Evolutionary conservation across 495 filamentous ascomycete genomes (phyloP).

Genomic region (Cudoniella acicularis): DNA sequence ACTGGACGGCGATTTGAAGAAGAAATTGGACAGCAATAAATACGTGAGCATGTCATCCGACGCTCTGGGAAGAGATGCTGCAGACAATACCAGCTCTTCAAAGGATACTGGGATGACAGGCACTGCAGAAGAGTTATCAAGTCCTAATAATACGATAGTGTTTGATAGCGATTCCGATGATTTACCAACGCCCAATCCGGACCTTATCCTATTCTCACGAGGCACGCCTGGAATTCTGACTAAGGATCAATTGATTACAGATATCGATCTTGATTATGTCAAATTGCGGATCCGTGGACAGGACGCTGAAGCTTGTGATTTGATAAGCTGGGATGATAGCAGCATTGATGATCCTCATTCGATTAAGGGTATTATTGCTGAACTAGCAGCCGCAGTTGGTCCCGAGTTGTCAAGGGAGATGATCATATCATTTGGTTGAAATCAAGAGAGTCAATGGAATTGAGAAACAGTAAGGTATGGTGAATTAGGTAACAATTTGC

Average conservation of each 20-base stretch:
- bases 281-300: slow-evolving; percentile 29
- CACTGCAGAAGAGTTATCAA: background rate
- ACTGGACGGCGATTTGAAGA: slow-evolving; percentile 62
- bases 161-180: slow-evolving; percentile 33
- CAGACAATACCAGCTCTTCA: background rate
- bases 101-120: background rate
- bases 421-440: slow-evolving; percentile 32
- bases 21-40: slow-evolving; percentile 57
- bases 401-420: slow-evolving; percentile 58
- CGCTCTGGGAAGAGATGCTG: slow-evolving; percentile 14
- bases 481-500: too few relatives aligned
- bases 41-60: slow-evolving; percentile 67
- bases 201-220: slow-evolving; percentile 58
- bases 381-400: slow-evolving; percentile 75
- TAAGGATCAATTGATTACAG: slow-evolving; percentile 50
- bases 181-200: slow-evolving; percentile 25
- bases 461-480: background rate
- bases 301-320: slow-evolving; percentile 42
- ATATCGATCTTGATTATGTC: slow-evolving; percentile 58
- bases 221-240: slow-evolving; percentile 78
- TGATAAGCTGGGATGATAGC: slow-evolving; percentile 65
- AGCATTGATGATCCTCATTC: slow-evolving; percentile 45
- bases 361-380: slow-evolving; percentile 65
- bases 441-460: background rate
- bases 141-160: slow-evolving; percentile 22